Evolutionary conservation across 2,329 filamentous ascomycete genomes (phyloP).

Genomic region (Botrytis elliptica): DNA sequence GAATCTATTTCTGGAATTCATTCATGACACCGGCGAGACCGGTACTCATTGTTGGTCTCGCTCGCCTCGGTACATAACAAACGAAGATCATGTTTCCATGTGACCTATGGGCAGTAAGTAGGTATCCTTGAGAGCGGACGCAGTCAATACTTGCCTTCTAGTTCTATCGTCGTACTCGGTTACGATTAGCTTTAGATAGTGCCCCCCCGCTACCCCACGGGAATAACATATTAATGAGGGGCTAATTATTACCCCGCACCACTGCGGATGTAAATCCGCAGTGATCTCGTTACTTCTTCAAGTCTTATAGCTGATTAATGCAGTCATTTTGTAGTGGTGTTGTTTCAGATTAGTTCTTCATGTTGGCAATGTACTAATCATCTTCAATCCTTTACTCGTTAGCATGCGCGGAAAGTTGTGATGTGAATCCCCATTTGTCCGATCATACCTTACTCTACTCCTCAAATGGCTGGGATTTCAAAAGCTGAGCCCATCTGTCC

Average conservation of each 20-base stretch:
- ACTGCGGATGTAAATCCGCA: background rate
- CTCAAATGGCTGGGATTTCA: background rate
- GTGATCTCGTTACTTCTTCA: background rate
- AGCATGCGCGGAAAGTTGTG: background rate
- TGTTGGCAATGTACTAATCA: background rate
- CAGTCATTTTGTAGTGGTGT: background rate
- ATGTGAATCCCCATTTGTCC: background rate
- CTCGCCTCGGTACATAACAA: no score
- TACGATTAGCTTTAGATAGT: background rate
- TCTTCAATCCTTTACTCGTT: background rate
- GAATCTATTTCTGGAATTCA: background rate
- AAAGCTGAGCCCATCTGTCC: background rate
- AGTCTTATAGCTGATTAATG: background rate
- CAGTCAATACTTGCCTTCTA: background rate
- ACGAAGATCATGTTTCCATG: background rate
- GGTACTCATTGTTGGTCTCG: background rate
- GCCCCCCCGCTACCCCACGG: background rate
- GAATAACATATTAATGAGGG: background rate
- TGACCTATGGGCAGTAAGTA: background rate
- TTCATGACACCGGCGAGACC: background rate
- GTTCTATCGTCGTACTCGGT: background rate
- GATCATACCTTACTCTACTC: background rate
- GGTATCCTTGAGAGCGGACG: background rate
- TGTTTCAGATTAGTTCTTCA: background rate
- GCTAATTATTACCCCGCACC: background rate